Evolutionary conservation across 75 land plant species (phyloP).

Genomic region (Gnetum montanum): DNA sequence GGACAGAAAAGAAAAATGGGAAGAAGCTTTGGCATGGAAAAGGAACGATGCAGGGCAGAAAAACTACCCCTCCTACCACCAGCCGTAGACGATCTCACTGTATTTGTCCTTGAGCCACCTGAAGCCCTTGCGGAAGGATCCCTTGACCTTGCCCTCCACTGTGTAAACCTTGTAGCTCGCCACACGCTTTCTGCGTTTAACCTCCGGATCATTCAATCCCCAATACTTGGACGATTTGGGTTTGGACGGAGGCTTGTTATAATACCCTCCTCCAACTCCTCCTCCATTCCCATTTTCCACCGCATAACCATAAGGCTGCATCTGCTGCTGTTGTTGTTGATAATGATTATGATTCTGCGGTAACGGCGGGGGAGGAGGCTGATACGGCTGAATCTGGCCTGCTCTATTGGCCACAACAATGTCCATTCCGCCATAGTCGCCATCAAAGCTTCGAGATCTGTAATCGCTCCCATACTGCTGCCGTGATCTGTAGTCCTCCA

Average conservation of each 20-base stretch:
- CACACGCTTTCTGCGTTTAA: conserved; percentile 41
- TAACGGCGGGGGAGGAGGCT: background rate
- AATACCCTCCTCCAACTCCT: background rate
- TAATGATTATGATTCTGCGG: background rate
- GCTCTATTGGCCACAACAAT: background rate
- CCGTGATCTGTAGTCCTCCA: background rate
- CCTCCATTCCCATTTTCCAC: too few relatives aligned
- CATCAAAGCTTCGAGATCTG: too few relatives aligned
- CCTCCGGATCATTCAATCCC: conserved; percentile 36
- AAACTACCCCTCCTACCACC: conserved; percentile 10
- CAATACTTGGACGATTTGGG: conserved; percentile 10
- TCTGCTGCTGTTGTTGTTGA: background rate
- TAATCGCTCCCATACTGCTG: background rate
- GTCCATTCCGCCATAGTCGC: too few relatives aligned
- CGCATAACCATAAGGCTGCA: too few relatives aligned
- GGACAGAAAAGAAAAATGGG: too few relatives aligned
- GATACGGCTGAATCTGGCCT: background rate
- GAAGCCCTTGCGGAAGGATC: conserved; percentile 40
- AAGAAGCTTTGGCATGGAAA: too few relatives aligned
- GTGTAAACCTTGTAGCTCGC: conserved; percentile 56
- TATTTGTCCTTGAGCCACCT: conserved; percentile 64
- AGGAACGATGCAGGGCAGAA: too few relatives aligned
- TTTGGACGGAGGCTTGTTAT: background rate
- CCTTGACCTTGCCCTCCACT: conserved; percentile 50
- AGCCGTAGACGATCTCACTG: conserved; percentile 39